Evolutionary conservation across 116 monocot genomes (phyloP), one percentile per base, ranked within the genome.

Genomic region (Dioscorea cayenensis): DNA sequence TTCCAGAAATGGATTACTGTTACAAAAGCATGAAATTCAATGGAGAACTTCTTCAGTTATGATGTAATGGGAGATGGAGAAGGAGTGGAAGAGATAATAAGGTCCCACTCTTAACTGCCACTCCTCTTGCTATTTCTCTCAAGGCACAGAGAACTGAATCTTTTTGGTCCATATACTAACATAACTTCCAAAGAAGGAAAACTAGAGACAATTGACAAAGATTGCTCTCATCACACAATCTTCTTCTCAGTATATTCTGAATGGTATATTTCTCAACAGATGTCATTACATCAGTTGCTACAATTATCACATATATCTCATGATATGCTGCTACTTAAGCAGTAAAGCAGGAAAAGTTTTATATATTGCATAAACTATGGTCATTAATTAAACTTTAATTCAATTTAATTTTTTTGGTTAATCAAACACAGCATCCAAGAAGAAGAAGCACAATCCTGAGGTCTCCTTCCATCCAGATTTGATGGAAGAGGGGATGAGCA

Each of bases 171-270:
- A 36, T 32, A 65, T 65, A 13, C 23, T 64, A 14, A 10, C 27
- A 64, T 3, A 28, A 25, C 65, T 16, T 11, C 28, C 29, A 65
- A 65, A 65, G 32, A 35, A 65, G 13, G 65, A 14, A 35, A 35
- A 16, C 5, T 11, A 4, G 12, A 25, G 35, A 35, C 65, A 32
- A 32, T 35, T 65, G 6, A 20, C 65, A 65, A 28, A 55, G 55
- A 55, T 65, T 65, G 65, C 65, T 65, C 14, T 19, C 65, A 65
- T 29, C 65, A 65, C 35, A 65, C 28, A 65, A 65, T 65, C 65
- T 65, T 65, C 65, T 6, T 43, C 43, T 43, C 43, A 4, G 32
- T 32, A 32, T 32, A 32, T 32, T 32, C 32, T 32, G 32, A 32
- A 2, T 32, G 32, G 32, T 32, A 1, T 32, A 32, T 32, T 32